Conservation (phyloP, 2,329 filamentous ascomycete species). For the Raffaelea arxii region DNA sequence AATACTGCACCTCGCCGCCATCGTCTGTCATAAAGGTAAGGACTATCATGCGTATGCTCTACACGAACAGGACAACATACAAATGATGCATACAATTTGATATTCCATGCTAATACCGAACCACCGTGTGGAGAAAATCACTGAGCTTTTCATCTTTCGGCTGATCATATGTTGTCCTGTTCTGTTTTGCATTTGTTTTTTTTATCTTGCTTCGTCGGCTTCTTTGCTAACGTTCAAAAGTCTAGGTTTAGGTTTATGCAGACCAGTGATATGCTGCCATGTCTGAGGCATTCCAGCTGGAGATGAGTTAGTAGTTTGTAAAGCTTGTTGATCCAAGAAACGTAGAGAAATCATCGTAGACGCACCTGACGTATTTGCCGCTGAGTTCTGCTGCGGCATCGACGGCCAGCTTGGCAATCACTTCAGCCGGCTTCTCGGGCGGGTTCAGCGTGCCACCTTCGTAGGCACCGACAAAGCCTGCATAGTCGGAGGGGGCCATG, state of each 20-base stretch:
- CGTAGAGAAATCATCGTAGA: conserved; percentile 10
- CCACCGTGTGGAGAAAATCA: conserved; percentile 52
- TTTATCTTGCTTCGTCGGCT: conserved; percentile 3
- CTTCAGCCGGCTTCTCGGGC: conserved; percentile 75
- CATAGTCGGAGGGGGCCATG: conserved; percentile 50
- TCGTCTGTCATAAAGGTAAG: conserved; percentile 14
- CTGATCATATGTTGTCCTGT: conserved; percentile 44
- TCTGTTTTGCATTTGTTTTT: conserved; percentile 7
- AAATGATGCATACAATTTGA: conserved; percentile 56
- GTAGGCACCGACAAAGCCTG: conserved; percentile 59
- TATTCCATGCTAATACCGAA: conserved; percentile 76
- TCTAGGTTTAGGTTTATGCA: not conserved
- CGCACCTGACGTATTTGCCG: conserved; percentile 65
- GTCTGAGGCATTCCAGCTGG: conserved; percentile 43
- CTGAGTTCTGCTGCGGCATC: conserved; percentile 56
- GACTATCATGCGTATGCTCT: not conserved
- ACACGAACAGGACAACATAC: conserved; percentile 11
- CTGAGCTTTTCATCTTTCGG: conserved; percentile 78
- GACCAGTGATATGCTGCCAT: conserved; percentile 32
- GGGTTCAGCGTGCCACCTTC: conserved; percentile 62
- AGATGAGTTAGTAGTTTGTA: not conserved
- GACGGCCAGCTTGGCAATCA: conserved; percentile 72
- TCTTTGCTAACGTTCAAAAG: conserved; percentile 11
- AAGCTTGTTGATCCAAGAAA: not conserved
- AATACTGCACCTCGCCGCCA: no score